Evolutionary conservation across 805 yeast genomes (phyloP).

Genomic region (Starmerella kuoi): DNA sequence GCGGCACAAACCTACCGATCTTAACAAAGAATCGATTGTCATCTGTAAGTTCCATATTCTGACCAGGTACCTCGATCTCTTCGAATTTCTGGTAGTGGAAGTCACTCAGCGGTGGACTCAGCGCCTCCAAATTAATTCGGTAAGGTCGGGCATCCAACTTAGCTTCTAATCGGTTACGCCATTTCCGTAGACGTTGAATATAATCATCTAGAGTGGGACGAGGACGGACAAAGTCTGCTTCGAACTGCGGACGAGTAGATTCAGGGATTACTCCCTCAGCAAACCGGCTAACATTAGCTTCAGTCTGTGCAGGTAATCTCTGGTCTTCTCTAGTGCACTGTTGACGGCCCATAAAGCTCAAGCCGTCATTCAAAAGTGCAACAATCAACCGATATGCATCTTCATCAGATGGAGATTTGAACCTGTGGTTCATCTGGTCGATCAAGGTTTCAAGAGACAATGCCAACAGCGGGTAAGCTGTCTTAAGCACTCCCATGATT

Average conservation of each 20-base stretch:
- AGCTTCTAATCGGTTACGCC: constrained; percentile 90
- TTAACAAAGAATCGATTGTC: constrained; percentile 82
- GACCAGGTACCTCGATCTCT: constrained; percentile 96
- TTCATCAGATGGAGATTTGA: constrained; percentile 88
- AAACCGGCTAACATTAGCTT: constrained; percentile 71
- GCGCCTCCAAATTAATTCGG: constrained; percentile 68
- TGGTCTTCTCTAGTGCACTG: constrained; percentile 83
- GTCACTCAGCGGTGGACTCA: constrained; percentile 90
- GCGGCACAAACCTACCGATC: constrained; percentile 84
- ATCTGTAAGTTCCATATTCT: constrained; percentile 77
- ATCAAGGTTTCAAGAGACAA: constrained; percentile 87
- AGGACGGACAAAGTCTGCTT: constrained; percentile 73
- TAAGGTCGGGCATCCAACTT: constrained; percentile 76
- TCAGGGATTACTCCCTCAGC: constrained; percentile 89
- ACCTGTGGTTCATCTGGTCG: constrained; percentile 87
- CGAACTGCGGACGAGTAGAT: constrained; percentile 79
- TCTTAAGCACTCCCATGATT: constrained; percentile 85
- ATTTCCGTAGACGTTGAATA: constrained; percentile 65
- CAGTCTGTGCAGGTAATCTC: constrained; percentile 79
- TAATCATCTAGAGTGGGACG: constrained; percentile 85
- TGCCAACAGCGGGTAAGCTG: constrained; percentile 90
- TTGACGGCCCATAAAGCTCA: constrained; percentile 74
- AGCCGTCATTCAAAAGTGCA: constrained; percentile 85
- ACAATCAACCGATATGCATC: constrained; percentile 90
- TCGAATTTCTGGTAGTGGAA: constrained; percentile 98